Percentiles rank a stretch among this genome's conserved stretches.
Evolutionary conservation across 257 asterid genomes (phyloP).

Genomic region (Sherardia arvensis): DNA sequence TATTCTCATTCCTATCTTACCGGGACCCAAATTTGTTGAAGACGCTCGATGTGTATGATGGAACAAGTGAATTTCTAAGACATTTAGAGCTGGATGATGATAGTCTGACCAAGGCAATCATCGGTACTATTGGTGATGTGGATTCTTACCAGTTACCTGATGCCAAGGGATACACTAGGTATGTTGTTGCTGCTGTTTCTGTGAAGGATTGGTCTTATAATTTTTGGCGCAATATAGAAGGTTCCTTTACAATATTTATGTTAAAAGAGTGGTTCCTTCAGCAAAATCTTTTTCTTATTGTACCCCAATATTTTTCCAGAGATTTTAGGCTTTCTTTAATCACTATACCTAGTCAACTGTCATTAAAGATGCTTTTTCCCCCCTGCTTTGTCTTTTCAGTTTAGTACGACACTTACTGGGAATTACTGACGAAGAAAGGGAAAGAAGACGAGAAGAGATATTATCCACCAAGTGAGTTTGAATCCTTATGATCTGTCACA

Average conservation of each 20-base stretch:
- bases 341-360: slow-evolving; percentile 7
- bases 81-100: slow-evolving; percentile 85
- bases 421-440: slow-evolving; percentile 85
- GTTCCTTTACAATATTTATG: no score
- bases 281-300: neutral
- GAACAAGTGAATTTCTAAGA: slow-evolving; percentile 72
- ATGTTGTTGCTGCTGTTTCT: slow-evolving; percentile 1
- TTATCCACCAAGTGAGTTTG: slow-evolving; percentile 66
- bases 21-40: slow-evolving; percentile 95
- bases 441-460: slow-evolving; percentile 82
- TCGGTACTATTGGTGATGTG: slow-evolving; percentile 95
- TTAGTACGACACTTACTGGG: slow-evolving; percentile 76
- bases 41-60: slow-evolving; percentile 86
- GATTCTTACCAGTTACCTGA: slow-evolving; percentile 95
- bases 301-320: neutral
- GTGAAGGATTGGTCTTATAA: neutral
- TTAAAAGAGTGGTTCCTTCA: no score
- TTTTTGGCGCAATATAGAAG: neutral
- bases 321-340: neutral
- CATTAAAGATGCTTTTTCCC: slow-evolving; percentile 7
- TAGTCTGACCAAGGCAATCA: slow-evolving; percentile 90
- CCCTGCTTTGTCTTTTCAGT: slow-evolving; percentile 48
- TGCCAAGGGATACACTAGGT: slow-evolving; percentile 98
- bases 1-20: slow-evolving; percentile 84
- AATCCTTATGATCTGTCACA: neutral